Evolutionary conservation across 140 eudicot species (phyloP), one percentile per base, ranked within the genome.

Genomic region (Stevia rebaudiana): DNA sequence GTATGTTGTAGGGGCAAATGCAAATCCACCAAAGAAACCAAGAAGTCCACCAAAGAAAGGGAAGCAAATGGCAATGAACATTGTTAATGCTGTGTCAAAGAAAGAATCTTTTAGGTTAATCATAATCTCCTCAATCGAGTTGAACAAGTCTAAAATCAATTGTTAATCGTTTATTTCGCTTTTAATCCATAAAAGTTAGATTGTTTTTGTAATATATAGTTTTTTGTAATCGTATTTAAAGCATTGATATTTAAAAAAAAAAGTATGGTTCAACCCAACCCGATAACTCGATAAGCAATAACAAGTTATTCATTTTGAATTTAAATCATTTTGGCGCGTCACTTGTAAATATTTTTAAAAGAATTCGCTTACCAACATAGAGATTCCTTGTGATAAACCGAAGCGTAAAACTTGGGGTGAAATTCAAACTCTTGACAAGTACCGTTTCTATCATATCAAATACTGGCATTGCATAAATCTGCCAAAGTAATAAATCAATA

Each of bases 11-110:
- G 95, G 95, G 30, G 90, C 95, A 39, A 86, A 83, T n/a, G 87
- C 90, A 52, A 86, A 86, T 35, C 95, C 95, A 64, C 95, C 90
- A n/a, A 86, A 83, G 74, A 86, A 86, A 19, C 90, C 90, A 19
- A 86, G 83, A 33, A 86, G 87, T 16, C 85, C 96, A 6, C 96
- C 85, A 6, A 84, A 84, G 86, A 87, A 87, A 23, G 95, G 92
- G 83, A 87, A 77, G 50, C 82, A 79, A 11, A 87, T 87, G 44
- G 55, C 89, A 3, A 84, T 56, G 44, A 87, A 87, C 95, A 87
- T 84, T 11, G 95, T 87, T 21, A 81, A 81, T 47, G 81, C 94
- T 84, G n/a, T 36, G 54, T 1, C 9, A 47, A 30, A 9, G 30
- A 8, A 61, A 48, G 4, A 46, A 41, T 31, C n/a, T n/a, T 55